phyloP scores from a whole-genome alignment of 768 basidiomycete genomes.

The Phlegmacium glaucopus region DNA sequence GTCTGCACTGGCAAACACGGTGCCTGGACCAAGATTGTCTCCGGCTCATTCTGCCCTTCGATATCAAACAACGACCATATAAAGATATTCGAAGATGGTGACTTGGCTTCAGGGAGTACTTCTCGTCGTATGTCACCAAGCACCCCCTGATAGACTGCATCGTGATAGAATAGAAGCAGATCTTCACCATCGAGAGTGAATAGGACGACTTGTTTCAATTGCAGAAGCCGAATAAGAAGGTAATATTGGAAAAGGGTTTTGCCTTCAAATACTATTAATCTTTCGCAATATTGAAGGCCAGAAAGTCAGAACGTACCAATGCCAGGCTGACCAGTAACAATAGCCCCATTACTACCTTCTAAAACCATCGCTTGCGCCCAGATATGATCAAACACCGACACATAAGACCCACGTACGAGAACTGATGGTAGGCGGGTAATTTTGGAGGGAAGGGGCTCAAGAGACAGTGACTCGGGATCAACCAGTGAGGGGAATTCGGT shows the following conservation, averaged over 20 bases:
- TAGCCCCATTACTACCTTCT: background rate
- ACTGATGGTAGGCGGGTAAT: background rate
- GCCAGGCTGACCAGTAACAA: slow-evolving; percentile 7
- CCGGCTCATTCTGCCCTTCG: background rate
- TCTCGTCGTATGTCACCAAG: background rate
- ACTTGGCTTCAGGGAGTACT: background rate
- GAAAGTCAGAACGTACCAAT: slow-evolving; percentile 4
- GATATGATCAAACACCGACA: slow-evolving; percentile 1
- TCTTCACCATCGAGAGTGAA: slow-evolving; percentile 1
- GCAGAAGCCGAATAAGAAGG: slow-evolving; percentile 8
- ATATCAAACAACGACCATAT: slow-evolving; percentile 5
- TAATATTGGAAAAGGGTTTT: slow-evolving; percentile 1
- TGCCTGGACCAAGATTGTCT: background rate
- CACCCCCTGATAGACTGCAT: background rate
- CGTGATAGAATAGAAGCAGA: slow-evolving; percentile 4
- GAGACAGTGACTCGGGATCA: background rate
- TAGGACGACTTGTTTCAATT: slow-evolving; percentile 2
- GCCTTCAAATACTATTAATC: slow-evolving; percentile 1
- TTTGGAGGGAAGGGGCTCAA: background rate
- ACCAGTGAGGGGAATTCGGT: background rate
- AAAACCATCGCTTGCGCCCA: slow-evolving; percentile 2
- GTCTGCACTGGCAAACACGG: slow-evolving; percentile 4
- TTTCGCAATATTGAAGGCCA: background rate
- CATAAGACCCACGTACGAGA: slow-evolving; percentile 6
- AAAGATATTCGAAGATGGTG: slow-evolving; percentile 4